phyloP scores from a whole-genome alignment of 306 rosid genomes.

The Vigna nakashimae region DNA sequence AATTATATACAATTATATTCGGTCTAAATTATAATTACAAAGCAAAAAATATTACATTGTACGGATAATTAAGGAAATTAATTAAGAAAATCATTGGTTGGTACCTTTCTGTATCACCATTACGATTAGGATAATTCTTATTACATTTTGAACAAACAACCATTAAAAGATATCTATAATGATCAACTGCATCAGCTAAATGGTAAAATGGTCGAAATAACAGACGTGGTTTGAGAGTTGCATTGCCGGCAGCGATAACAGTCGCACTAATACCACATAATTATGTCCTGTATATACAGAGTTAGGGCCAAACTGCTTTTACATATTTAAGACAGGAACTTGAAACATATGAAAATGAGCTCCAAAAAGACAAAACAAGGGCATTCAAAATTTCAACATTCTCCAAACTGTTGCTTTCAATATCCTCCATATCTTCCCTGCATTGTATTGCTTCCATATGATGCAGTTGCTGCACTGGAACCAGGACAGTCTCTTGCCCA shows the following conservation, averaged over 20 bases:
- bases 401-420: slow-evolving; percentile 50
- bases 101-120: not conserved
- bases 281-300: slow-evolving; percentile 42
- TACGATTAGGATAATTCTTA: not conserved
- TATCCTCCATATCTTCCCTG: slow-evolving; percentile 61
- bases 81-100: not conserved
- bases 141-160: not conserved
- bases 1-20: too few relatives aligned
- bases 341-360: slow-evolving; percentile 19
- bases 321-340: slow-evolving; percentile 6
- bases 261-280: slow-evolving; percentile 41
- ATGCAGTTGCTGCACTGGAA: slow-evolving; percentile 43
- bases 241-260: slow-evolving; percentile 20
- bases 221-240: not conserved
- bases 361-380: not conserved
- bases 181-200: not conserved
- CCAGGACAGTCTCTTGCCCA: slow-evolving; percentile 90
- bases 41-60: too few relatives aligned
- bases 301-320: not conserved
- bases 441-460: slow-evolving; percentile 62
- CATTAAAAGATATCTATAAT: not conserved
- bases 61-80: not conserved
- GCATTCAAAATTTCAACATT: slow-evolving; percentile 50
- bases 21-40: too few relatives aligned
- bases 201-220: not conserved